These are phyloP conservation scores for Wickerhamiella musiphila DNA, from an alignment of 805 yeast genomes.

Conservation along the genomic window DNA sequence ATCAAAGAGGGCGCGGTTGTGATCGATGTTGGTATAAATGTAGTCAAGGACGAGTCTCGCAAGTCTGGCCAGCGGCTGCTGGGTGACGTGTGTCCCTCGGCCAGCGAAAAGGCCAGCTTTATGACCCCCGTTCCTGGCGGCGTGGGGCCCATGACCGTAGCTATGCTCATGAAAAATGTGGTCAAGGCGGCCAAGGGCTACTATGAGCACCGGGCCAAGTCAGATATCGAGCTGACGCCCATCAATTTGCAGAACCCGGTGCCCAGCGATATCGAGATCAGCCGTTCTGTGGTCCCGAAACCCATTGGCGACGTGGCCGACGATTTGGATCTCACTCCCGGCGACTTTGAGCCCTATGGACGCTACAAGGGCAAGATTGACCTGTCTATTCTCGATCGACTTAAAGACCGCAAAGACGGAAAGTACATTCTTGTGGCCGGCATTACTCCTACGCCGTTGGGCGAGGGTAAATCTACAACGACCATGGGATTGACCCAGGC, in stretches of 20 bases:
- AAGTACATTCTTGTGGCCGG: slow-evolving; percentile 87
- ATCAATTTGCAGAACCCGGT: slow-evolving; percentile 46
- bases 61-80: slow-evolving; percentile 70
- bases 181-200: slow-evolving; percentile 58
- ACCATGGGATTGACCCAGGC: slow-evolving; percentile 94
- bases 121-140: slow-evolving; percentile 98
- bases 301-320: slow-evolving; percentile 56
- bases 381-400: slow-evolving; percentile 50
- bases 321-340: slow-evolving; percentile 62
- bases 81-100: slow-evolving; percentile 79
- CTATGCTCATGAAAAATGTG: slow-evolving; percentile 81
- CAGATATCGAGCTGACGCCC: slow-evolving; percentile 37
- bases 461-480: slow-evolving; percentile 95
- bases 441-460: slow-evolving; percentile 90
- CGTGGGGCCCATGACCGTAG: slow-evolving; percentile 98
- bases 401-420: slow-evolving; percentile 50
- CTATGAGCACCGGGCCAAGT: slow-evolving; percentile 28
- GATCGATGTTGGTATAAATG: slow-evolving; percentile 91
- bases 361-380: slow-evolving; percentile 80
- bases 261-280: slow-evolving; percentile 80
- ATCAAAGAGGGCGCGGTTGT: slow-evolving; percentile 74
- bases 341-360: slow-evolving; percentile 81
- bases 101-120: slow-evolving; percentile 44
- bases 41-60: slow-evolving; percentile 52
- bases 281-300: slow-evolving; percentile 78